Conservation (phyloP, 257 asterid genomes). For the Echites panduratus region DNA sequence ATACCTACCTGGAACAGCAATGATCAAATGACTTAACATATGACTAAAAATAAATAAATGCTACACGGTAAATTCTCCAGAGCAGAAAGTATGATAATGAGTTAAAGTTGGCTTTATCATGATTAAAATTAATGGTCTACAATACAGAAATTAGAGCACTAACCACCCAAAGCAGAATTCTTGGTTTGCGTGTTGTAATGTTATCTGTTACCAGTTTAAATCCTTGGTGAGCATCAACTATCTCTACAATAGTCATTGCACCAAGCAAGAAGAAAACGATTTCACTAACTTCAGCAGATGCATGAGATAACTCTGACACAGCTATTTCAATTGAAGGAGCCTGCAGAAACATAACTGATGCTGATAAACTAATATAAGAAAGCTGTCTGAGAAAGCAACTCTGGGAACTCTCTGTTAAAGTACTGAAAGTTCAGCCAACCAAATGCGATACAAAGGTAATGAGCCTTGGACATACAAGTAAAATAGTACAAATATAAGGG, state of each 20-base stretch:
- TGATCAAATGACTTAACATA: background rate
- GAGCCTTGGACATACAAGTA: background rate
- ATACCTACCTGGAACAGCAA: constrained; percentile 64
- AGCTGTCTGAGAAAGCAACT: background rate
- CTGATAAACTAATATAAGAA: background rate
- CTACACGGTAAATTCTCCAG: background rate
- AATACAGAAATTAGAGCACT: constrained; percentile 21
- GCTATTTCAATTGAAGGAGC: constrained; percentile 94
- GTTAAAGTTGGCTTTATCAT: background rate
- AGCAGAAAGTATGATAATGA: background rate
- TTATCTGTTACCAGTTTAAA: constrained; percentile 91
- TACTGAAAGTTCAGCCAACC: background rate
- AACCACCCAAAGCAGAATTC: constrained; percentile 98
- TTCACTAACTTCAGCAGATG: constrained; percentile 95
- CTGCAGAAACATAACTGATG: constrained; percentile 31
- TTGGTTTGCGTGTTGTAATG: constrained; percentile 92
- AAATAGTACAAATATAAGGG: background rate
- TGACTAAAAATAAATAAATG: background rate
- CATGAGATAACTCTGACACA: constrained; percentile 87
- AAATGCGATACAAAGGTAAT: background rate
- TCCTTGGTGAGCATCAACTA: constrained; percentile 97
- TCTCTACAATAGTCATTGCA: constrained; percentile 98
- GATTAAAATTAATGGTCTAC: background rate
- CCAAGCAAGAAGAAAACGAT: constrained; percentile 93
- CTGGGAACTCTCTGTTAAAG: background rate